Evolutionary conservation across 140 eudicot species (phyloP), one percentile per base, ranked within the genome.

Genomic region (Anethum foeniculum): DNA sequence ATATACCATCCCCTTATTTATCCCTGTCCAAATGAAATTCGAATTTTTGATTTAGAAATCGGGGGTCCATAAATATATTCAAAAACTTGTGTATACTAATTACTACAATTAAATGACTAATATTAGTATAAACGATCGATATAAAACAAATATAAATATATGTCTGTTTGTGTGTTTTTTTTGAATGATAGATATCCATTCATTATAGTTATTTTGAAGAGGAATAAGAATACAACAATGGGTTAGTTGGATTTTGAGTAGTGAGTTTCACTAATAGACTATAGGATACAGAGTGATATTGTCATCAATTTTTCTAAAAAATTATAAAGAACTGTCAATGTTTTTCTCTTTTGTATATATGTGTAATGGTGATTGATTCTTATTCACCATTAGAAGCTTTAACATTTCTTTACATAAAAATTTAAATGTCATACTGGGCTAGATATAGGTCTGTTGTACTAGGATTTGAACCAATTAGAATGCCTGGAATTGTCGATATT

Each of bases 401-500:
- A 27, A 3, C 41, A 28, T 12, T 67, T 5, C 4, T 67, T 30
- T 11, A 12, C 12, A 3, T 28, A 39, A 67, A 25, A 14, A 28
- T 67, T 13, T 65, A 30, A 11, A 12, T 32, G 41, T 30, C 12
- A n/a, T 25, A 25, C 34, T n/a, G 69, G 34, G 41, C 34, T 10
- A 30, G 74, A 67, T 32, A 32, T 67, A 3, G 44, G 44, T 68
- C 4, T 32, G 21, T 30, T 68, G 74, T 68, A 3, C 10, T 68
- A 30, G 34, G 38, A 67, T 30, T 32, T 32, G 44, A 68, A 82
- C 91, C 49, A 84, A 95, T 41, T 93, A 89, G 74, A 88, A 91
- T 88, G 98, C 98, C 51, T 79, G 92, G 64, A 96, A 93, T 39
- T 72, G 47, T 38, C 11, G 77, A 41, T 19, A 19, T 72, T 38